These are phyloP conservation scores for Claviceps maximensis DNA, from an alignment of 2,329 filamentous ascomycete species.

Conservation along the genomic window DNA sequence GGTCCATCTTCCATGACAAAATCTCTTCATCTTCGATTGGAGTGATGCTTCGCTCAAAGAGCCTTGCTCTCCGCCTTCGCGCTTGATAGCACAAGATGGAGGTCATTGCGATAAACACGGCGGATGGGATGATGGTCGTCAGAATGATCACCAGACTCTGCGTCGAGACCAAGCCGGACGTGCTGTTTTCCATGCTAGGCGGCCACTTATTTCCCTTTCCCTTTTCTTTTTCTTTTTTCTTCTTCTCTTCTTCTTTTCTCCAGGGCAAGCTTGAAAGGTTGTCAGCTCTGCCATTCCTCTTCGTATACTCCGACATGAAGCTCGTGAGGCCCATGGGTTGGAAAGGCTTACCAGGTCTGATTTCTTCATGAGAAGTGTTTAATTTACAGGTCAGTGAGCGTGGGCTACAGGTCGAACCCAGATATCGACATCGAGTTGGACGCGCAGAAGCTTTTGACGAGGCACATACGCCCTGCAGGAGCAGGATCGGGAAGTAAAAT, in stretches of 20 bases:
- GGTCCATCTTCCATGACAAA: slow-evolving; percentile 44
- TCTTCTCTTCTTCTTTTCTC: too few relatives aligned
- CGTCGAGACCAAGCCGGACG: not conserved
- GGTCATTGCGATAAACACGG: slow-evolving; percentile 22
- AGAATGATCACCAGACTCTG: slow-evolving; percentile 30
- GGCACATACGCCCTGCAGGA: slow-evolving; percentile 6
- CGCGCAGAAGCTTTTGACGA: not conserved
- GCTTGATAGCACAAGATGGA: slow-evolving; percentile 25
- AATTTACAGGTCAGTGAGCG: not conserved
- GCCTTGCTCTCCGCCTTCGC: slow-evolving; percentile 25
- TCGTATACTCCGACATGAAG: not conserved
- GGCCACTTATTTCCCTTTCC: too few relatives aligned
- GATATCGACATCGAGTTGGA: not conserved
- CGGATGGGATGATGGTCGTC: slow-evolving; percentile 34
- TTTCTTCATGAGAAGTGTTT: not conserved
- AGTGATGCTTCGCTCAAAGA: slow-evolving; percentile 42
- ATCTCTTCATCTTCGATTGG: slow-evolving; percentile 55
- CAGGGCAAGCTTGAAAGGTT: too few relatives aligned
- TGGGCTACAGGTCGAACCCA: not conserved
- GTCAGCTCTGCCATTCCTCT: not conserved
- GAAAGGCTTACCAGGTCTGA: not conserved
- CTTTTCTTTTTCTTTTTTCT: too few relatives aligned
- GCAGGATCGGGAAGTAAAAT: not conserved
- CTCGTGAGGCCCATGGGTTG: not conserved
- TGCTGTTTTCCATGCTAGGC: not conserved